Percentiles rank a stretch among this genome's conserved stretches.
Evolutionary conservation across 768 basidiomycete genomes (phyloP).

Genomic region (Calocera cornea): DNA sequence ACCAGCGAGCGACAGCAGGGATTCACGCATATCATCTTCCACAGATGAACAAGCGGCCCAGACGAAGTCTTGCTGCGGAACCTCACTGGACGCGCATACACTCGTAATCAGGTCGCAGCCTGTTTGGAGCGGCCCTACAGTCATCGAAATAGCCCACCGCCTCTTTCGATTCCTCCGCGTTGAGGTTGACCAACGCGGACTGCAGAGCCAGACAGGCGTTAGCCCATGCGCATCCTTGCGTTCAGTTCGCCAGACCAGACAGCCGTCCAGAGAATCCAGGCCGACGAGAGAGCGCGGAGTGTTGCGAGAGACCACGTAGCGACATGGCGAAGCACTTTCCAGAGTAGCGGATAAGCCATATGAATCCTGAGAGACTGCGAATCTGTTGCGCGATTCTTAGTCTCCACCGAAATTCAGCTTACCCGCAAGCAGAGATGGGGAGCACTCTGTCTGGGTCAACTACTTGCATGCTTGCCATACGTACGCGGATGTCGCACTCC

Average conservation of each 20-base stretch:
- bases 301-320: background rate
- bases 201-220: background rate
- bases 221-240: background rate
- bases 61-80: background rate
- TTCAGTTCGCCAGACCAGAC: conserved; percentile 4
- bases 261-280: background rate
- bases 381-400: background rate
- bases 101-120: background rate
- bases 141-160: background rate
- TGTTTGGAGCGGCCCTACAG: background rate
- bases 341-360: conserved; percentile 1
- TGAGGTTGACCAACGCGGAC: conserved; percentile 2
- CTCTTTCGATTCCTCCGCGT: background rate
- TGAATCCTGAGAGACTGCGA: background rate
- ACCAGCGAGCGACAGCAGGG: background rate
- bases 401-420: conserved; percentile 24
- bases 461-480: conserved; percentile 2
- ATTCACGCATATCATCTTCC: conserved; percentile 1
- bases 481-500: background rate
- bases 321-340: background rate
- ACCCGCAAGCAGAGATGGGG: conserved; percentile 21
- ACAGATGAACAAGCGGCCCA: background rate
- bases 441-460: conserved; percentile 3
- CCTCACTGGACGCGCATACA: background rate
- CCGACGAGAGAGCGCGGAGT: conserved; percentile 1